Percentiles rank a stretch among this genome's conserved stretches.
phyloP scores from a whole-genome alignment of 1,139 yeast genomes.

The Yamadazyma dushanensis region DNA sequence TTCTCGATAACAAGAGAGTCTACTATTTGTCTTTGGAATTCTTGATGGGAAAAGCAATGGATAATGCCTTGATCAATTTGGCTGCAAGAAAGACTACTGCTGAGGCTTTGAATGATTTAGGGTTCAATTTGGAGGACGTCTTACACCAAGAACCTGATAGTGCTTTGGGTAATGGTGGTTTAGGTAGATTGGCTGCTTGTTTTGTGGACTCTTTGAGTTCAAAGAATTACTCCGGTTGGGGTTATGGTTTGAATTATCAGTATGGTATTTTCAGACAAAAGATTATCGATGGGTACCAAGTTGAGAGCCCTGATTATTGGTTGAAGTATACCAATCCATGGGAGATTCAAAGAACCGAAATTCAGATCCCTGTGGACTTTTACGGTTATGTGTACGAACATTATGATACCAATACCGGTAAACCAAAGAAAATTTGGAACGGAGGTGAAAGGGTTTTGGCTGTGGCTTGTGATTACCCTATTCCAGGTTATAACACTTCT shows the following conservation, averaged over 20 bases:
- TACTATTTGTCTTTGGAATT: conserved; percentile 88
- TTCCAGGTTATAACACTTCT: conserved; percentile 83
- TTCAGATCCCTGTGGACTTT: conserved; percentile 90
- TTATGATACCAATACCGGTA: conserved; percentile 51
- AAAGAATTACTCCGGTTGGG: conserved; percentile 93
- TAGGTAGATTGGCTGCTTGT: conserved; percentile 94
- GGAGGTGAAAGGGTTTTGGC: conserved; percentile 92
- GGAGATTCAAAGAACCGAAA: conserved; percentile 87
- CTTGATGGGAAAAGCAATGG: conserved; percentile 94
- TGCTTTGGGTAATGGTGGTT: conserved; percentile 92
- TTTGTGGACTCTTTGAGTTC: conserved; percentile 87
- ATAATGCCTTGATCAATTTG: conserved; percentile 86
- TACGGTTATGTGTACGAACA: conserved; percentile 77
- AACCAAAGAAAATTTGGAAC: conserved; percentile 65
- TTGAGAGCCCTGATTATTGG: conserved; percentile 95
- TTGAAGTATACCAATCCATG: conserved; percentile 84
- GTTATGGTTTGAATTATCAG: conserved; percentile 90
- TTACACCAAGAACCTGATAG: conserved; percentile 90
- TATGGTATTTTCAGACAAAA: conserved; percentile 92
- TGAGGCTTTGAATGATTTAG: conserved; percentile 68
- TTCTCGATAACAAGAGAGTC: conserved; percentile 81
- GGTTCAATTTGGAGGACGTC: conserved; percentile 86
- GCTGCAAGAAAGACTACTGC: conserved; percentile 50
- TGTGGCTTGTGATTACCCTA: conserved; percentile 90
- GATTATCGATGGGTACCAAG: conserved; percentile 90